Percentiles rank a stretch among this genome's conserved stretches.
These are phyloP conservation scores for Colletotrichum eremochloae DNA, from an alignment of 2,329 filamentous ascomycete species.

Conservation along the genomic window DNA sequence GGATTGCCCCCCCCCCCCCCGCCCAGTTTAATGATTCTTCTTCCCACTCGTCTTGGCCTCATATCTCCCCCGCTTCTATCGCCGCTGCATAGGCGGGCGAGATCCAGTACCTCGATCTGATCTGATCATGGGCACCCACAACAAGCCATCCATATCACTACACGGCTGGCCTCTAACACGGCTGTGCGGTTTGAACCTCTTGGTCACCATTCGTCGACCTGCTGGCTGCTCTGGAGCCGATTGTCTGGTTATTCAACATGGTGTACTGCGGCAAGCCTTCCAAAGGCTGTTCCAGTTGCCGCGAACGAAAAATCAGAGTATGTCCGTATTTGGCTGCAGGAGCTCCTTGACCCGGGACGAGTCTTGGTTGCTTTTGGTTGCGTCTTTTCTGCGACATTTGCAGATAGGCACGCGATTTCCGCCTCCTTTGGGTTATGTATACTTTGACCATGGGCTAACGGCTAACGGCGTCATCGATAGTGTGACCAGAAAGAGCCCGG, in stretches of 20 bases:
- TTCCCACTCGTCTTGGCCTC: constrained; percentile 10
- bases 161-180: neutral
- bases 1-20: too few species aligned
- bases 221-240: neutral
- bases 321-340: constrained; percentile 47
- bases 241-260: constrained; percentile 53
- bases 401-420: neutral
- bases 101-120: constrained; percentile 21
- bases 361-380: neutral
- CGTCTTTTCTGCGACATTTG: neutral
- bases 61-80: constrained; percentile 12
- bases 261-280: constrained; percentile 71
- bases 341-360: neutral
- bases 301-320: constrained; percentile 69
- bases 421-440: neutral
- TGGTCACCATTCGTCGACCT: neutral
- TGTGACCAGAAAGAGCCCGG: constrained; percentile 66
- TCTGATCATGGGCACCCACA: constrained; percentile 18
- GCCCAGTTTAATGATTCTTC: constrained; percentile 5
- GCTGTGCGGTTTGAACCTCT: neutral
- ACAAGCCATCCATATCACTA: constrained; percentile 9
- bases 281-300: constrained; percentile 68
- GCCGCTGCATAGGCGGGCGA: constrained; percentile 14
- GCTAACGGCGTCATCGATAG: constrained; percentile 49
- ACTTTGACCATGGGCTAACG: constrained; percentile 20